phyloP scores from a whole-genome alignment of 345 rosid species.

The Conringia planisiliqua region DNA sequence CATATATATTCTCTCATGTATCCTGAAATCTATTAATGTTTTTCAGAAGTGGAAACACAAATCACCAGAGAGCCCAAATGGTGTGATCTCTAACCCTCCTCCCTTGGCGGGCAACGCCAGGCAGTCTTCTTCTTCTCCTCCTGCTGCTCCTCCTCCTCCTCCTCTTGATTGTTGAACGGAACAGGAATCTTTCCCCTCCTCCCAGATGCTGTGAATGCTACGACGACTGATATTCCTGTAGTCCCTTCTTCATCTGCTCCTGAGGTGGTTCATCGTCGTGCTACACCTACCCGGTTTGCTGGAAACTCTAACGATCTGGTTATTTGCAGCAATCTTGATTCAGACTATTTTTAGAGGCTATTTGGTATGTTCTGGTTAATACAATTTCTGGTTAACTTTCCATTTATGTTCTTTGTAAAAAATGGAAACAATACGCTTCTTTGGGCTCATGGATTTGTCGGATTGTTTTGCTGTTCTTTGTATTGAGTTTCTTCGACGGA shows the following conservation, averaged over 20 bases:
- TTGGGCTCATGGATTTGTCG: neutral
- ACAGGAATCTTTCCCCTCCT: conserved; percentile 30
- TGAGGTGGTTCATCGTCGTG: conserved; percentile 39
- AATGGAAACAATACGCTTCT: neutral
- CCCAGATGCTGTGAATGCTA: conserved; percentile 35
- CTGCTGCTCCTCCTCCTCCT: conserved; percentile 29
- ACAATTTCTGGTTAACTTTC: neutral
- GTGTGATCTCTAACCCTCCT: conserved; percentile 39
- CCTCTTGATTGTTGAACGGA: conserved; percentile 55
- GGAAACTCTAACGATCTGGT: conserved; percentile 69
- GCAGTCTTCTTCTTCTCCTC: conserved; percentile 34
- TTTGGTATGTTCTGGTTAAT: conserved; percentile 45
- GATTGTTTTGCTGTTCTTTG: neutral
- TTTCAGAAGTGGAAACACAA: conserved; percentile 34
- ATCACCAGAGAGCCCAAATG: conserved; percentile 27
- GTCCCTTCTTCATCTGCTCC: conserved; percentile 37
- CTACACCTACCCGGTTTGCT: conserved; percentile 35
- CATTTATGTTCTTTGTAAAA: neutral
- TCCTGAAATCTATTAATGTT: neutral
- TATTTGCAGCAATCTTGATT: conserved; percentile 83
- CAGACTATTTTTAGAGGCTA: conserved; percentile 88
- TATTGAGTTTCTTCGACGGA: neutral
- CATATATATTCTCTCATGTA: neutral
- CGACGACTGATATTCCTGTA: conserved; percentile 31
- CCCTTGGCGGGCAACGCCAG: conserved; percentile 28